phyloP scores from a whole-genome alignment of 208 protist species.

The Crithidia sp. region DNA sequence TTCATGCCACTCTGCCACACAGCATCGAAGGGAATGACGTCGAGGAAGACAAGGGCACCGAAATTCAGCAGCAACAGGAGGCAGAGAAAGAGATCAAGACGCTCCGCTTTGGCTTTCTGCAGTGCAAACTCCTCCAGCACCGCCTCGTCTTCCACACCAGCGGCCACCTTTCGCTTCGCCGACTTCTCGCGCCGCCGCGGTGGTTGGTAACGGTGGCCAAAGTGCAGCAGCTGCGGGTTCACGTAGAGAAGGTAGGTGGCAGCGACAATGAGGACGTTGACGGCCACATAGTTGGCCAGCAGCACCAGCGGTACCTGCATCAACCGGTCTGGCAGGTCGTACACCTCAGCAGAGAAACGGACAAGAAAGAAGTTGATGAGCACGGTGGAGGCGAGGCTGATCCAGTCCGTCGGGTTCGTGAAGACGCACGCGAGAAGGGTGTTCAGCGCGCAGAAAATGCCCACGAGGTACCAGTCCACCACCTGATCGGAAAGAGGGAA shows the following conservation, averaged over 20 bases:
- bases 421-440: constrained; percentile 45
- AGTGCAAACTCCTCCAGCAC: constrained; percentile 47
- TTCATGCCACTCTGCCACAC: constrained; percentile 41
- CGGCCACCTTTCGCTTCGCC: neutral
- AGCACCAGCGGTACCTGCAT: constrained; percentile 27
- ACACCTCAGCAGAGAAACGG: constrained; percentile 55
- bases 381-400: constrained; percentile 49
- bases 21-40: constrained; percentile 46
- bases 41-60: constrained; percentile 33
- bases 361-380: constrained; percentile 70
- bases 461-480: constrained; percentile 80
- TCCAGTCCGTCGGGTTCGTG: constrained; percentile 57
- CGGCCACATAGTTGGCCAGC: constrained; percentile 37
- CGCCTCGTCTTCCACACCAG: constrained; percentile 19
- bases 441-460: constrained; percentile 61
- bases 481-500: constrained; percentile 77
- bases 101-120: constrained; percentile 42
- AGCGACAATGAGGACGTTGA: constrained; percentile 38
- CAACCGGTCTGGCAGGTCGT: constrained; percentile 55
- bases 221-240: constrained; percentile 36
- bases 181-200: neutral
- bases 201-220: constrained; percentile 6
- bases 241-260: constrained; percentile 67
- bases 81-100: constrained; percentile 45
- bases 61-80: constrained; percentile 52